A percentile compares a stretch with the other conserved stretches of the same genome.
These are phyloP conservation scores for Pichia inconspicua DNA, from an alignment of 1,139 yeast genomes.

Conservation along the genomic window DNA sequence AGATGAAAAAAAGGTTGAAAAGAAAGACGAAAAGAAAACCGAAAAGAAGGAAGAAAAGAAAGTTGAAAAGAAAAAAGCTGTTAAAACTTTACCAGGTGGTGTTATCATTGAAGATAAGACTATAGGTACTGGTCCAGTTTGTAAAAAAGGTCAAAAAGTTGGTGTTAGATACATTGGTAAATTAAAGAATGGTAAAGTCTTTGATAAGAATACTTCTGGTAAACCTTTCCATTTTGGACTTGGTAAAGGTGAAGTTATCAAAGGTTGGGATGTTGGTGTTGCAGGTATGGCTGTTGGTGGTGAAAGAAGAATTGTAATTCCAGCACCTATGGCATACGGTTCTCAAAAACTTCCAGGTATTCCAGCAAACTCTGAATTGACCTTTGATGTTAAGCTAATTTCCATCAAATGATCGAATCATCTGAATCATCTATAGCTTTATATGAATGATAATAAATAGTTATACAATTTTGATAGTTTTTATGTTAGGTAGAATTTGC, in stretches of 20 bases:
- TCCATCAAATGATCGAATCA: conserved; percentile 56
- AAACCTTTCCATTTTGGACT: conserved; percentile 87
- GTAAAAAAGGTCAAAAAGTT: conserved; percentile 84
- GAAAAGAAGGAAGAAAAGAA: conserved; percentile 25
- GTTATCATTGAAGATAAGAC: conserved; percentile 89
- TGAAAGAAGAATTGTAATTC: conserved; percentile 95
- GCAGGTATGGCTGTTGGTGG: conserved; percentile 99
- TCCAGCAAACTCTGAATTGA: conserved; percentile 93
- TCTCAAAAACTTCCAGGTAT: conserved; percentile 91
- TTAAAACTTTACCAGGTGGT: conserved; percentile 86
- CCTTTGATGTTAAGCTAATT: conserved; percentile 91
- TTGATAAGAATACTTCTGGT: conserved; percentile 95
- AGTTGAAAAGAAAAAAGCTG: conserved; percentile 40
- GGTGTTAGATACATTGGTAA: conserved; percentile 98
- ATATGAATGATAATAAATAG: too few species aligned
- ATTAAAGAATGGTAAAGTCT: conserved; percentile 89
- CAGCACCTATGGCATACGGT: conserved; percentile 95
- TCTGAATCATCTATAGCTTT: background rate
- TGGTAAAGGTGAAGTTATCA: conserved; percentile 97
- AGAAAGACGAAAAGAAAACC: conserved; percentile 19
- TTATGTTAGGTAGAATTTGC: conserved; percentile 2
- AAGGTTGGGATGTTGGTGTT: conserved; percentile 97
- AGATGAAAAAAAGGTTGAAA: conserved; percentile 23
- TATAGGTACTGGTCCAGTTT: conserved; percentile 77
- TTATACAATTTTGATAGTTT: background rate